These are phyloP conservation scores for Dryadomyces quercivorus DNA, from an alignment of 2,329 filamentous ascomycete species.

Conservation along the genomic window DNA sequence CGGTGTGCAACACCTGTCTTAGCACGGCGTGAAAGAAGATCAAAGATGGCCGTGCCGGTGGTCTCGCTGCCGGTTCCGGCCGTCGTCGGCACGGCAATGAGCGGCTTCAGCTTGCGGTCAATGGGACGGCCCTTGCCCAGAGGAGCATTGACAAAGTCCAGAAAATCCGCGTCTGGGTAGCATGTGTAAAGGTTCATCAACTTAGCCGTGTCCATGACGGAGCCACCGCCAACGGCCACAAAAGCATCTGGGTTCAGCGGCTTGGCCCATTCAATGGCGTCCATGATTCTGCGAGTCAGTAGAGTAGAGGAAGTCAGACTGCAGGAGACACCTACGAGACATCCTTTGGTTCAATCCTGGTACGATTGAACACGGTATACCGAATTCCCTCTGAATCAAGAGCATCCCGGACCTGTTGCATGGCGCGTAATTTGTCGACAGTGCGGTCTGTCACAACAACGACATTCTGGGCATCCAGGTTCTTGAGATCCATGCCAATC, in stretches of 20 bases:
- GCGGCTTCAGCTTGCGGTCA: conserved; percentile 55
- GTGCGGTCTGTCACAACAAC: conserved; percentile 84
- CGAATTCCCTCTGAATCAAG: conserved; percentile 66
- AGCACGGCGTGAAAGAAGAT: conserved; percentile 75
- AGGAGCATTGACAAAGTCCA: conserved; percentile 96
- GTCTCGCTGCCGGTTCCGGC: conserved; percentile 87
- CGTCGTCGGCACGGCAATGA: conserved; percentile 76
- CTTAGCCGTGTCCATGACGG: conserved; percentile 96
- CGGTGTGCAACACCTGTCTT: conserved; percentile 96
- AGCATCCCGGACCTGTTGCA: conserved; percentile 78
- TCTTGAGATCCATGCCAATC: conserved; percentile 95
- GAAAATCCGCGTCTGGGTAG: conserved; percentile 84
- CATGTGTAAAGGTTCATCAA: conserved; percentile 94
- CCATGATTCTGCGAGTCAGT: conserved; percentile 50
- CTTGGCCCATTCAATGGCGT: conserved; percentile 79
- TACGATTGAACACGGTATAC: conserved; percentile 70
- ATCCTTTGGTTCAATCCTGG: conserved; percentile 86
- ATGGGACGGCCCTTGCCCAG: conserved; percentile 75
- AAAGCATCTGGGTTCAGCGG: conserved; percentile 77
- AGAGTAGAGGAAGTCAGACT: not conserved
- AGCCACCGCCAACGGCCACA: conserved; percentile 82
- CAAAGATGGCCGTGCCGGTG: conserved; percentile 95
- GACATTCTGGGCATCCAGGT: conserved; percentile 76
- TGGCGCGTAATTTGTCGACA: conserved; percentile 71
- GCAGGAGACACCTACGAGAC: conserved; percentile 49